phyloP scores from a whole-genome alignment of 305 asterid genomes.

The Fraxinus floribunda region DNA sequence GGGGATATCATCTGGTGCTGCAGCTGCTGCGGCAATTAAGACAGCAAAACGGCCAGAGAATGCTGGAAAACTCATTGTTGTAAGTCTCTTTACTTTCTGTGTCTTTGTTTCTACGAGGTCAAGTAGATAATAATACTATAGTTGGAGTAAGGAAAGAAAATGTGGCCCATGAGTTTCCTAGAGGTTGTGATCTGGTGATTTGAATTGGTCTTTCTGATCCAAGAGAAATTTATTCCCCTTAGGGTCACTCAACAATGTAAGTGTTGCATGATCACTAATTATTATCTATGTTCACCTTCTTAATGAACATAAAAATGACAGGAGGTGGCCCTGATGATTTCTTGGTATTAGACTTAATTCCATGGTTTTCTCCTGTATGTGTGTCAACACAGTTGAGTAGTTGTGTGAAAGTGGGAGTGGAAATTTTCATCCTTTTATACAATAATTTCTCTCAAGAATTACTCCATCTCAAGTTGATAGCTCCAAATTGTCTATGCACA shows the following conservation, averaged over 20 bases:
- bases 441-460: not conserved
- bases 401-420: not conserved
- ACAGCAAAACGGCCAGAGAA: constrained; percentile 75
- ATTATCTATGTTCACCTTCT: not conserved
- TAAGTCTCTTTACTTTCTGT: constrained; percentile 36
- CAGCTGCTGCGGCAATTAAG: constrained; percentile 76
- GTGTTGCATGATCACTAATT: not conserved
- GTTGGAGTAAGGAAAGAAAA: not conserved
- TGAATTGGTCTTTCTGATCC: not conserved
- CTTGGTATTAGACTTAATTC: not conserved
- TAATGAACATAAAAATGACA: not conserved
- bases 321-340: not conserved
- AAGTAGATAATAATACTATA: not conserved
- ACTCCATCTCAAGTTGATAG: not conserved
- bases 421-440: not conserved
- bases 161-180: not conserved
- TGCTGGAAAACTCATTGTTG: constrained; percentile 89
- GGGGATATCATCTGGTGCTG: constrained; percentile 95
- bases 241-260: not conserved
- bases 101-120: not conserved
- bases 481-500: not conserved
- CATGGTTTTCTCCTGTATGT: not conserved
- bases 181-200: not conserved
- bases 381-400: not conserved
- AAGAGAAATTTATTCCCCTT: not conserved